These are phyloP conservation scores for Aulographum hederae DNA, from an alignment of 2,329 filamentous ascomycete species.

Conservation along the genomic window DNA sequence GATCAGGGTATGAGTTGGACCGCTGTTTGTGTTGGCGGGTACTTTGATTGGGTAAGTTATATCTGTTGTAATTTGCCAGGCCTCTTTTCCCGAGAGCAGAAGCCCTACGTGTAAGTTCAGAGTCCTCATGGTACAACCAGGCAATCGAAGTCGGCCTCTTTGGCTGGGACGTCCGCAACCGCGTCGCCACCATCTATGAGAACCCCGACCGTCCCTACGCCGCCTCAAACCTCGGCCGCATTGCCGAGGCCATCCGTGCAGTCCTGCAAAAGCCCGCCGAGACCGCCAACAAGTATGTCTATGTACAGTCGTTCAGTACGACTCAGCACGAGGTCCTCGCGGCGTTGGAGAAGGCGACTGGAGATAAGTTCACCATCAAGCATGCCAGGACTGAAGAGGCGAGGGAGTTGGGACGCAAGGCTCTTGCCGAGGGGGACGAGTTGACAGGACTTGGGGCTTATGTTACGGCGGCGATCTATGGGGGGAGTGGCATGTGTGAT, in stretches of 20 bases:
- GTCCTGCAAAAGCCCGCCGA: conserved; percentile 27
- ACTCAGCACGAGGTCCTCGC: conserved; percentile 39
- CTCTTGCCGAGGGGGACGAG: too few relatives aligned
- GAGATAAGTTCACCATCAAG: conserved; percentile 31
- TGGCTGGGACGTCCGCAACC: conserved; percentile 30
- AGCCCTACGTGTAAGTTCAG: background rate
- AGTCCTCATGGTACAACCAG: conserved; percentile 9
- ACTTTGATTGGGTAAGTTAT: conserved; percentile 42
- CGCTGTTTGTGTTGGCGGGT: conserved; percentile 35
- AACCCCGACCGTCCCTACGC: conserved; percentile 35
- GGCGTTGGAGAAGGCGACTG: conserved; percentile 32
- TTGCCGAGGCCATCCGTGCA: conserved; percentile 34
- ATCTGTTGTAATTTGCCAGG: conserved; percentile 5
- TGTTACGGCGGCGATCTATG: too few relatives aligned
- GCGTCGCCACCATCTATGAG: conserved; percentile 36
- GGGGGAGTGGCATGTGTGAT: too few relatives aligned
- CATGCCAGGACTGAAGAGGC: conserved; percentile 15
- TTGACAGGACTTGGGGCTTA: too few relatives aligned
- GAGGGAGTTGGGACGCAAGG: too few relatives aligned
- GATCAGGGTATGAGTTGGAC: conserved; percentile 36
- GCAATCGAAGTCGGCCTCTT: conserved; percentile 30
- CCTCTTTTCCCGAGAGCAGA: background rate
- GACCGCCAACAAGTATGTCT: conserved; percentile 40
- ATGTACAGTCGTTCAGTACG: conserved; percentile 36
- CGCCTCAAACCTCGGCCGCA: conserved; percentile 29